phyloP scores from a whole-genome alignment of 768 basidiomycete genomes.

The Lactarius psammicola region DNA sequence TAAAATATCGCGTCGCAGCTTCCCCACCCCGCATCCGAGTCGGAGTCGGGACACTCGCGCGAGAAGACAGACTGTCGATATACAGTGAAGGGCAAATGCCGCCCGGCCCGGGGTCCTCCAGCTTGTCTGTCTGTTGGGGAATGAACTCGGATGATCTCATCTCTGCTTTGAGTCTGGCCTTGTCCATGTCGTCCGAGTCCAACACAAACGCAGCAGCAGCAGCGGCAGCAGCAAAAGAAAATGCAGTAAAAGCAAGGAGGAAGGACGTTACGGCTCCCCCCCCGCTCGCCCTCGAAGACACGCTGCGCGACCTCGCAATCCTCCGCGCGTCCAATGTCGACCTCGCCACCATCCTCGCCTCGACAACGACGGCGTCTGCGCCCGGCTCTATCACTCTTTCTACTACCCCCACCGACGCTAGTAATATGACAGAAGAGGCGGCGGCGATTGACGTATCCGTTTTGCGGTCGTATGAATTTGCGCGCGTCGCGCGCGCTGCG shows the following conservation, averaged over 20 bases:
- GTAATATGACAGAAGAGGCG: constrained; percentile 1
- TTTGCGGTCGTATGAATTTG: constrained; percentile 58
- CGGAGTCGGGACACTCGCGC: too few relatives aligned
- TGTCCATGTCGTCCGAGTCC: background rate
- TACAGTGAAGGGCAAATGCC: too few relatives aligned
- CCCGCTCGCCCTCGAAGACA: constrained; percentile 56
- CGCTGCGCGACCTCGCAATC: constrained; percentile 70
- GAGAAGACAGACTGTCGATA: too few relatives aligned
- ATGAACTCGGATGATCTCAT: too few relatives aligned
- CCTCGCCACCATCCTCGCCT: constrained; percentile 35
- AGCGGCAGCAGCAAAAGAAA: background rate
- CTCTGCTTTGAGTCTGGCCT: too few relatives aligned
- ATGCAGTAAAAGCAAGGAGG: background rate
- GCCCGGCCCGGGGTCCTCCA: too few relatives aligned
- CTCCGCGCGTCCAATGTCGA: constrained; percentile 58
- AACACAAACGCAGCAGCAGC: background rate
- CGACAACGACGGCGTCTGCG: constrained; percentile 2
- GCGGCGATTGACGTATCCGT: constrained; percentile 41
- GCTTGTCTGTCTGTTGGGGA: too few relatives aligned
- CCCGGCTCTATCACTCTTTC: background rate
- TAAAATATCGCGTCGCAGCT: too few relatives aligned
- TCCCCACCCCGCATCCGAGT: too few relatives aligned
- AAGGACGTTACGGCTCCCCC: constrained; percentile 33
- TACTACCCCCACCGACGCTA: background rate
- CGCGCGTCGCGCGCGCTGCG: constrained; percentile 53